phyloP scores from a whole-genome alignment of 495 filamentous ascomycete genomes.

The Daldinia grandis region DNA sequence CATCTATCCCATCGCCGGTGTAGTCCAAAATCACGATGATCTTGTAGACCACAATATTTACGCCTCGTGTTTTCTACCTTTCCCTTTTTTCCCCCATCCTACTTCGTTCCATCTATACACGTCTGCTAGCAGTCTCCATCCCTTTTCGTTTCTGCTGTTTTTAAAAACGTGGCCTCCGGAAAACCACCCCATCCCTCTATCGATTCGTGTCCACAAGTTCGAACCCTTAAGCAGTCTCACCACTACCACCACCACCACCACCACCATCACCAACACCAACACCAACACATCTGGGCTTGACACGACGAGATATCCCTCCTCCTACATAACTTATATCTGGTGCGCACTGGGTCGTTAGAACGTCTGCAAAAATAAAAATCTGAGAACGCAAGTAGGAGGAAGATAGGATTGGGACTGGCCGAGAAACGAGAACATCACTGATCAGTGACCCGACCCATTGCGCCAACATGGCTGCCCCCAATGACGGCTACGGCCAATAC shows the following conservation, averaged over 20 bases:
- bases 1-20: slow-evolving; percentile 18
- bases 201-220: slow-evolving; percentile 37
- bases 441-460: slow-evolving; percentile 22
- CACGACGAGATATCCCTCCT: slow-evolving; percentile 3
- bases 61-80: slow-evolving; percentile 4
- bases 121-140: slow-evolving; percentile 7
- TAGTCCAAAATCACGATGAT: slow-evolving; percentile 29
- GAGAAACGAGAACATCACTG: slow-evolving; percentile 18
- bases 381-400: slow-evolving; percentile 7
- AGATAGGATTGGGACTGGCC: slow-evolving; percentile 9
- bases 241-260: slow-evolving; percentile 6
- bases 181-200: slow-evolving; percentile 13
- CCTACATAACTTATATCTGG: neutral
- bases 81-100: neutral
- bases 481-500: slow-evolving; percentile 65
- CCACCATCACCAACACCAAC: slow-evolving; percentile 8
- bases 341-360: slow-evolving; percentile 8
- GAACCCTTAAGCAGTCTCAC: slow-evolving; percentile 2
- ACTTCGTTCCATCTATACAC: slow-evolving; percentile 5
- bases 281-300: slow-evolving; percentile 12
- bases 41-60: slow-evolving; percentile 21
- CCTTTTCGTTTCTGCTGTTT: slow-evolving; percentile 15
- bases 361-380: neutral
- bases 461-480: slow-evolving; percentile 62
- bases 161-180: slow-evolving; percentile 38